phyloP scores from a whole-genome alignment of 257 asterid genomes.

The Paulownia fortunei region DNA sequence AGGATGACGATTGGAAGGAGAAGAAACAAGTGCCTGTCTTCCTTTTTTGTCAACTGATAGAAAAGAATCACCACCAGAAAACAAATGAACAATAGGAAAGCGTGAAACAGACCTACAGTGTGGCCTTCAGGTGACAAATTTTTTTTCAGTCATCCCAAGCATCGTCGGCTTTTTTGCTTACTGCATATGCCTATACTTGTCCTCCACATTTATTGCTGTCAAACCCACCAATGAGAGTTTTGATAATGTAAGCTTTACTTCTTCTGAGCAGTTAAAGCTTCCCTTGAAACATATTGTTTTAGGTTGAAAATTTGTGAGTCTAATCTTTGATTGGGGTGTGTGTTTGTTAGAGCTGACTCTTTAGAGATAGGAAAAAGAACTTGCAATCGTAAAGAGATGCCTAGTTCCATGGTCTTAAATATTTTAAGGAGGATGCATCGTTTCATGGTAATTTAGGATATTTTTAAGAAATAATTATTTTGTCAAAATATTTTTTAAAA shows the following conservation, averaged over 20 bases:
- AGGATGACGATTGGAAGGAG: background rate
- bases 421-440: too few relatives aligned
- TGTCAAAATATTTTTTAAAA: too few relatives aligned
- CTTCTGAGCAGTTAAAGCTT: constrained; percentile 74
- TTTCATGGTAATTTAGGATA: too few relatives aligned
- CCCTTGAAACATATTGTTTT: constrained; percentile 37
- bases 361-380: background rate
- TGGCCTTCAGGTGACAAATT: background rate
- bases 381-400: too few relatives aligned
- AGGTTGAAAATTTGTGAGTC: background rate
- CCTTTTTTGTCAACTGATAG: constrained; percentile 14
- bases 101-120: background rate
- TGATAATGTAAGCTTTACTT: constrained; percentile 52
- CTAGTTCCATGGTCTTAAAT: too few relatives aligned
- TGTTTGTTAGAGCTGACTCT: background rate
- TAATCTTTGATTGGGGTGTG: background rate
- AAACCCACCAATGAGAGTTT: constrained; percentile 53
- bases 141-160: constrained; percentile 78
- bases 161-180: constrained; percentile 64
- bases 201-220: constrained; percentile 66
- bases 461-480: too few relatives aligned
- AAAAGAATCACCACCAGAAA: constrained; percentile 8
- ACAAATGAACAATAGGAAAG: too few relatives aligned
- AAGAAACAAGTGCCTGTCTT: background rate
- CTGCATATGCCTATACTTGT: constrained; percentile 76